These are phyloP conservation scores for Penicillium sp. DNA, from an alignment of 2,329 filamentous ascomycete genomes.

Conservation along the genomic window DNA sequence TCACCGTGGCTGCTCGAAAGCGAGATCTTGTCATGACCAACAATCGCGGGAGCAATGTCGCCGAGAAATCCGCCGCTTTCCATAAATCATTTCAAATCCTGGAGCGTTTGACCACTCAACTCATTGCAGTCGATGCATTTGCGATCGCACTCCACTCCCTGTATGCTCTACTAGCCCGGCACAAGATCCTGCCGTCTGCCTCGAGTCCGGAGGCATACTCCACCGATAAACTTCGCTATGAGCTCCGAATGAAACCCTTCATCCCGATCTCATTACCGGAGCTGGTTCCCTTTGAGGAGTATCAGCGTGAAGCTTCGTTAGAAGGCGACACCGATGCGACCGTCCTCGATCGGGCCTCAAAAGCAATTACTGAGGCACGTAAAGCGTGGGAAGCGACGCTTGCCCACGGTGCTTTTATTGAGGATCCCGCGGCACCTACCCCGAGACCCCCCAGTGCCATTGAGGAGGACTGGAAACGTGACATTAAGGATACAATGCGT, in stretches of 20 bases:
- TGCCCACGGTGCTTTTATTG: slow-evolving; percentile 37
- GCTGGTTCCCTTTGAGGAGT: slow-evolving; percentile 64
- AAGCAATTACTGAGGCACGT: slow-evolving; percentile 40
- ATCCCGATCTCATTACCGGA: slow-evolving; percentile 65
- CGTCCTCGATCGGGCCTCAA: slow-evolving; percentile 41
- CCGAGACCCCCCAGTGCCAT: slow-evolving; percentile 41
- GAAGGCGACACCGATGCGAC: slow-evolving; percentile 44
- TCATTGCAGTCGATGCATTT: slow-evolving; percentile 59
- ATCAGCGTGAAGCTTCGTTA: slow-evolving; percentile 45
- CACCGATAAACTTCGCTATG: slow-evolving; percentile 67
- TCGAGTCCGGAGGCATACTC: slow-evolving; percentile 61
- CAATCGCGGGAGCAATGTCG: slow-evolving; percentile 6
- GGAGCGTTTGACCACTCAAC: slow-evolving; percentile 62
- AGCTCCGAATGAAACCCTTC: slow-evolving; percentile 85
- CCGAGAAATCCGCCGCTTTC: slow-evolving; percentile 35
- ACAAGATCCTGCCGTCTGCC: slow-evolving; percentile 48
- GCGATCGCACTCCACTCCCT: slow-evolving; percentile 56
- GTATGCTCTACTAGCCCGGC: slow-evolving; percentile 64
- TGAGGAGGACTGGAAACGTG: slow-evolving; percentile 61
- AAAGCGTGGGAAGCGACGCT: slow-evolving; percentile 45
- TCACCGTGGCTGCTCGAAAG: slow-evolving; percentile 47
- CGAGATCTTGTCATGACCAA: slow-evolving; percentile 18
- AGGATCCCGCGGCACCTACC: slow-evolving; percentile 10
- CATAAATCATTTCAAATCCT: slow-evolving; percentile 50
- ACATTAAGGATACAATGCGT: slow-evolving; percentile 61